Evolutionary conservation across 495 filamentous ascomycete species (phyloP).

Genomic region (Friedmanniomyces endolithicus): DNA sequence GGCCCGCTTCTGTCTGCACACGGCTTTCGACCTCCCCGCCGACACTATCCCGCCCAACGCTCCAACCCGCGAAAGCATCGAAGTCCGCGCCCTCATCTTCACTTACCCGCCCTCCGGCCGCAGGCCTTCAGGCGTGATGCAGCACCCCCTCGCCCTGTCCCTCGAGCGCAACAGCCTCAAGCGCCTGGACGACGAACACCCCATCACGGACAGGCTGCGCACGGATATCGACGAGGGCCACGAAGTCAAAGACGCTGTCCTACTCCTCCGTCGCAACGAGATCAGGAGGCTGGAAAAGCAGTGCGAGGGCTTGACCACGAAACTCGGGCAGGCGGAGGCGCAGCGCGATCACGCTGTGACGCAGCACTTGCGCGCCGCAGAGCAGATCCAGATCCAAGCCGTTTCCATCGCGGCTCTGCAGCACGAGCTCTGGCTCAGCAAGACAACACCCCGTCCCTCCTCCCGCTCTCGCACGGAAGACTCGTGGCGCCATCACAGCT

Average conservation of each 20-base stretch:
- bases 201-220: conserved; percentile 7
- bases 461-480: not conserved
- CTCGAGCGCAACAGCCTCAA: conserved; percentile 6
- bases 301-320: not conserved
- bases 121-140: not conserved
- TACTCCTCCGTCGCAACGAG: conserved; percentile 5
- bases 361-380: not conserved
- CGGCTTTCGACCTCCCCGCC: conserved; percentile 14
- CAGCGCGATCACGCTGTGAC: not conserved
- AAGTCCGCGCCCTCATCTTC: conserved; percentile 16
- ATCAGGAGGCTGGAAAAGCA: conserved; percentile 2
- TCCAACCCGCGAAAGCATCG: conserved; percentile 11
- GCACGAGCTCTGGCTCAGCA: not conserved
- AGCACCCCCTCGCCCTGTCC: conserved; percentile 5
- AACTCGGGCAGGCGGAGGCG: not conserved
- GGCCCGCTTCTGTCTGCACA: conserved; percentile 13
- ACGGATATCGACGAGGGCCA: conserved; percentile 14
- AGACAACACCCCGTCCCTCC: not conserved
- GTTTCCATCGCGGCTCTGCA: not conserved
- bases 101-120: conserved; percentile 2
- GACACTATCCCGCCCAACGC: not conserved
- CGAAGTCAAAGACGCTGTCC: conserved; percentile 13
- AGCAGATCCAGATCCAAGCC: conserved; percentile 2
- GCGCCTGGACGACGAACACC: conserved; percentile 8
- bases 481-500: too few relatives aligned